Conservation (phyloP, 345 rosid species). For the Sonneratia caseolaris region DNA sequence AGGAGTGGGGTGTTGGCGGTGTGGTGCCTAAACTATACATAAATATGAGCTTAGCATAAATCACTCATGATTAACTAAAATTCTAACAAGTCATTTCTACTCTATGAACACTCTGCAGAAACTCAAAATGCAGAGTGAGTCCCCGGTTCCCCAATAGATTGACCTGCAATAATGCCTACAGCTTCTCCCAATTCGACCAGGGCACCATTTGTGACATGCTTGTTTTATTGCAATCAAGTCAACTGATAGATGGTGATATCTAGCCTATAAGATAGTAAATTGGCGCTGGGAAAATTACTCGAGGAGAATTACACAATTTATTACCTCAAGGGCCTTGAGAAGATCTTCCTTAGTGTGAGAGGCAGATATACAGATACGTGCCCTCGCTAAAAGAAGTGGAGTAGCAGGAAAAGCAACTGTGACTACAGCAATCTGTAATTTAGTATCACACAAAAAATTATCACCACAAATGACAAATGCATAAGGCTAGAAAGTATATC, state of each 20-base stretch:
- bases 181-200: too few relatives aligned
- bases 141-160: too few relatives aligned
- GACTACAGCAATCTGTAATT: constrained; percentile 47
- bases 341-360: constrained; percentile 69
- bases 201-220: background rate
- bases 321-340: constrained; percentile 58
- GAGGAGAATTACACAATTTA: background rate
- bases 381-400: constrained; percentile 71
- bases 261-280: background rate
- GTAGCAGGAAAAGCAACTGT: constrained; percentile 62
- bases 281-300: background rate
- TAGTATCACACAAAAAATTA: background rate
- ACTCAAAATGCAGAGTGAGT: background rate
- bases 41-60: too few relatives aligned
- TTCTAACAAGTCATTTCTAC: too few relatives aligned
- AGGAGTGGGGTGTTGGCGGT: too few relatives aligned
- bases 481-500: background rate
- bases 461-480: background rate
- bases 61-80: too few relatives aligned
- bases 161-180: too few relatives aligned
- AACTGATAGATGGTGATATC: background rate
- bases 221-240: background rate
- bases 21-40: too few relatives aligned
- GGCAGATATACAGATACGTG: constrained; percentile 76
- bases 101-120: too few relatives aligned